These are phyloP conservation scores for Solanum okadae DNA, from an alignment of 257 asterid species.

Conservation along the genomic window DNA sequence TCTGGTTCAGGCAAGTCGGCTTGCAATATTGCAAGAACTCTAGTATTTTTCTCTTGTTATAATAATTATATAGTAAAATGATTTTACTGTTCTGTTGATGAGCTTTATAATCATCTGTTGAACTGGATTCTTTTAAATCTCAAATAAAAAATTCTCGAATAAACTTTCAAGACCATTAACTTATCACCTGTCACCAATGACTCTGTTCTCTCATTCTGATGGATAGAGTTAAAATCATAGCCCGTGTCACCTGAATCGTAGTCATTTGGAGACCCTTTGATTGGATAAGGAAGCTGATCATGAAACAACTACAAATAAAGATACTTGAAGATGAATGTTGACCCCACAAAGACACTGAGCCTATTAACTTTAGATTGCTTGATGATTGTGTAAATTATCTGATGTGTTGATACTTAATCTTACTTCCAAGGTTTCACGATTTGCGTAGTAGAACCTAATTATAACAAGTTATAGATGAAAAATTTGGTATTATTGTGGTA, in stretches of 20 bases:
- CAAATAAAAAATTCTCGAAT: neutral
- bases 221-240: neutral
- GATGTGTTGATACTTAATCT: neutral
- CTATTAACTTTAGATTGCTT: neutral
- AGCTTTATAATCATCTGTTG: neutral
- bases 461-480: neutral
- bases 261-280: neutral
- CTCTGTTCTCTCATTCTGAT: neutral
- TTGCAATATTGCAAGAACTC: neutral
- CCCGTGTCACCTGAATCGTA: neutral
- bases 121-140: neutral
- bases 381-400: neutral
- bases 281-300: neutral
- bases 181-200: neutral
- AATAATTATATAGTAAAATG: neutral
- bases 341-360: neutral
- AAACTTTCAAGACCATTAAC: neutral
- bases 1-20: conserved; percentile 79
- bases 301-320: neutral
- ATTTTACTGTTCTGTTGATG: neutral
- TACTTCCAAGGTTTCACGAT: neutral
- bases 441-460: neutral
- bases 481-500: neutral
- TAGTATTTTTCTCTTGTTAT: neutral
- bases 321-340: neutral